Base-by-base conservation (phyloP, 495 filamentous ascomycete species). In the Xylaria longipes region DNA sequence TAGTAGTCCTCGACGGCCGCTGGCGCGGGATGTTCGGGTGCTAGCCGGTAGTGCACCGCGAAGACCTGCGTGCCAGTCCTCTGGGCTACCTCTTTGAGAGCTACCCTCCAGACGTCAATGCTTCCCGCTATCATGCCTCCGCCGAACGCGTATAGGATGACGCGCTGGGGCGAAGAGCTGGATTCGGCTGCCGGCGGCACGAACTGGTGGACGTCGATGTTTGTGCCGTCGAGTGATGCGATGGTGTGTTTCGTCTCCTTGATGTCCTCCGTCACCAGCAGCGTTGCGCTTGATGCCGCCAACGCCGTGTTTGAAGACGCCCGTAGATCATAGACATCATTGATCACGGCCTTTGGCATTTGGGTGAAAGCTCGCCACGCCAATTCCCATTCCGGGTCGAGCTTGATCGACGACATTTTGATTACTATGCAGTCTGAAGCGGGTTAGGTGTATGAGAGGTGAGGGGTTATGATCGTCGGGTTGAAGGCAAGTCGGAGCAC, bases 41-140 rank as follows among this genome's bases (percentile, higher is more conserved):
- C 80, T 9, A 82, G 68, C 0, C 84, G 81, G 72, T 86, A 86
- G 0, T 80, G 71, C 2, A 82, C 80, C 5, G 78, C 76, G 58
- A 80, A 80, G 68, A 82, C 62, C 43, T 76, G 66, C 22, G 77
- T 65, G 12, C 69, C 72, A 25, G 76, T 72, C 2, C 43, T 39
- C 35, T 74, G 43, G 17, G 76, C 76, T 9, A 79, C 71, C 17
- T 70, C 73, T 14, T 74, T 71, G 22, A 79, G 74, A 5, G 56
- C 43, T 11, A 64, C 33, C 4, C 71, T 39, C 65, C 72, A 78
- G 27, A 71, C 54, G 17, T 63, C 60, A 22, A 80, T 72, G 33
- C 65, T 76, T 37, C 81, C 80, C 7, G 73, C 68, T 22, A 85
- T 64, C 71, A 80, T 72, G 41, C 82, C 82, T 63, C 84, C 84